Percentiles rank a stretch among this genome's conserved stretches.
These are phyloP conservation scores for Pyrus bretschneideri DNA, from an alignment of 306 rosid species.

Conservation along the genomic window DNA sequence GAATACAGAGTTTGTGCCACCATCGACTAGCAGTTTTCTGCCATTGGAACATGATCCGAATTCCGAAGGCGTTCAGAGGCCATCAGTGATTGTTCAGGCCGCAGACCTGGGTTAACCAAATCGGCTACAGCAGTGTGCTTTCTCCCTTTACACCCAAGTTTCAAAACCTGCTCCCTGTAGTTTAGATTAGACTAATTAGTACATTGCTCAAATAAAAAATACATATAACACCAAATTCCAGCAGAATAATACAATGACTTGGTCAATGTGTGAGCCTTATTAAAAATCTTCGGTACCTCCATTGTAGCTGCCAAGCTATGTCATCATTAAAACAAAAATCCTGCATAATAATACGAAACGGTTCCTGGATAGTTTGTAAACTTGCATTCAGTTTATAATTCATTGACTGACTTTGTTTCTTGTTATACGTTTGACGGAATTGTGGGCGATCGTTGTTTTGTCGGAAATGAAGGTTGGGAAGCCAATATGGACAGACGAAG, in stretches of 20 bases:
- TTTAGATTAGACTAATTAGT: too few relatives aligned
- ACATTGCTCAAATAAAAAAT: neutral
- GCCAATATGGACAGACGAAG: constrained; percentile 49
- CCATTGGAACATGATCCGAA: too few relatives aligned
- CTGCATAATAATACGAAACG: neutral
- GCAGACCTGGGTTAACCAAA: neutral
- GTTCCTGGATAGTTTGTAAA: too few relatives aligned
- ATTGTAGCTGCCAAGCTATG: neutral
- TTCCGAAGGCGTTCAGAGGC: neutral
- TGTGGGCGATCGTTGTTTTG: neutral
- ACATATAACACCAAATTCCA: neutral
- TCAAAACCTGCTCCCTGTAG: too few relatives aligned
- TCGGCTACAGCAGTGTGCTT: too few relatives aligned
- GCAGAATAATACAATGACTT: neutral
- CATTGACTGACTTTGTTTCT: neutral
- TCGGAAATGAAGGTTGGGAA: constrained; percentile 47
- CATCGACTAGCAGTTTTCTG: too few relatives aligned
- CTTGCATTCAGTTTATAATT: neutral
- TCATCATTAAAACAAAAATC: neutral
- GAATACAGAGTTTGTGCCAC: neutral
- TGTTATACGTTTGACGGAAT: neutral
- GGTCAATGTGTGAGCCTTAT: neutral
- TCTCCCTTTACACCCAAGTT: too few relatives aligned
- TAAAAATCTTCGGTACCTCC: neutral
- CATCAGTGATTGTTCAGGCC: neutral